phyloP scores from a whole-genome alignment of 345 rosid genomes.

The thale cress (Arabidopsis thaliana) region DNA sequence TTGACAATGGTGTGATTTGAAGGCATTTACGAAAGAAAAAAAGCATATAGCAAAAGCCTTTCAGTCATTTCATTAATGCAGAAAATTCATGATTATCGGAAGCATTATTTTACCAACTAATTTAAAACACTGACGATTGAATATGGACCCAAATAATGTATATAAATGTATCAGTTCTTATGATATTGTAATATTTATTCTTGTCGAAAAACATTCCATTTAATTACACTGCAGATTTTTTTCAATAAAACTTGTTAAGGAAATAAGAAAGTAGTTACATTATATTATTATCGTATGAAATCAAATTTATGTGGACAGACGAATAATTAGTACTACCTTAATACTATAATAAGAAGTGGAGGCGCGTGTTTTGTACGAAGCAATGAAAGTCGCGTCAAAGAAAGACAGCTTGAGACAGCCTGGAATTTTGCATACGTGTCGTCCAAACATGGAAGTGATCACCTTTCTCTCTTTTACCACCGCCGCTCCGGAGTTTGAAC shows the following conservation, averaged over 20 bases:
- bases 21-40: constrained; percentile 29
- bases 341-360: neutral
- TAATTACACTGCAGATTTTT: neutral
- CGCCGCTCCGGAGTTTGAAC: constrained; percentile 15
- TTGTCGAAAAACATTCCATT: neutral
- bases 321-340: neutral
- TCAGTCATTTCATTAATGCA: constrained; percentile 20
- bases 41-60: neutral
- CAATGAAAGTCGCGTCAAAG: constrained; percentile 30
- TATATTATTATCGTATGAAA: too few species aligned
- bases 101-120: neutral
- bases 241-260: neutral
- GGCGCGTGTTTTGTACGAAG: constrained; percentile 30
- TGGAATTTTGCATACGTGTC: constrained; percentile 34
- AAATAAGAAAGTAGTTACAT: neutral
- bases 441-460: constrained; percentile 34
- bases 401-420: constrained; percentile 34
- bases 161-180: neutral
- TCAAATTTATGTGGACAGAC: too few species aligned
- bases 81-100: constrained; percentile 8
- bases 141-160: constrained; percentile 9
- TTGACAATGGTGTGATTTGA: constrained; percentile 24
- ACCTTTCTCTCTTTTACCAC: constrained; percentile 9
- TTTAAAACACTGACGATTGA: neutral
- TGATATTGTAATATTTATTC: neutral